These are phyloP conservation scores for Geosmithia morbida DNA, from an alignment of 2,329 filamentous ascomycete genomes.

Conservation along the genomic window DNA sequence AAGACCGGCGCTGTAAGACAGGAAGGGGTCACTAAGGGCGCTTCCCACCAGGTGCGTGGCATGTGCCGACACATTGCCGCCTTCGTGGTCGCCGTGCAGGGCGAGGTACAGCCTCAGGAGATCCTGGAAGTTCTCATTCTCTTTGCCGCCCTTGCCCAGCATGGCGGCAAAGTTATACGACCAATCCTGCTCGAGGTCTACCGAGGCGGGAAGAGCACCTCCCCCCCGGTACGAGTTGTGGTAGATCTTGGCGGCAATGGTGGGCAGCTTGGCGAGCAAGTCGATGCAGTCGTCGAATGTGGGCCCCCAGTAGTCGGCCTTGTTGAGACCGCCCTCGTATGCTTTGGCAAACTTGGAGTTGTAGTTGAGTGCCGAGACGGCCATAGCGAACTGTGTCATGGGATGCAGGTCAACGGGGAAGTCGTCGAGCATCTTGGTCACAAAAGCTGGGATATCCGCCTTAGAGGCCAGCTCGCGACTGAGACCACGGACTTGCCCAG, in stretches of 20 bases:
- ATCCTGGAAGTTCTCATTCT: slow-evolving; percentile 92
- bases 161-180: slow-evolving; percentile 97
- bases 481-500: slow-evolving; percentile 65
- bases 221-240: slow-evolving; percentile 72
- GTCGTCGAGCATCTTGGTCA: slow-evolving; percentile 75
- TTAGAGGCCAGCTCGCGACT: slow-evolving; percentile 81
- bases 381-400: slow-evolving; percentile 96
- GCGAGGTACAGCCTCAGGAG: slow-evolving; percentile 87
- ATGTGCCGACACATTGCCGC: slow-evolving; percentile 93
- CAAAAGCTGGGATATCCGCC: slow-evolving; percentile 66
- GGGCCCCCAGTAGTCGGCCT: slow-evolving; percentile 97
- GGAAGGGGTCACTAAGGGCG: slow-evolving; percentile 85
- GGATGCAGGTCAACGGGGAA: slow-evolving; percentile 88
- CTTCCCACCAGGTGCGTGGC: slow-evolving; percentile 90
- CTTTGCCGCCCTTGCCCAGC: slow-evolving; percentile 75
- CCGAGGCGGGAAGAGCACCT: slow-evolving; percentile 56
- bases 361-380: slow-evolving; percentile 90
- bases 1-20: slow-evolving; percentile 90
- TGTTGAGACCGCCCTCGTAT: slow-evolving; percentile 82
- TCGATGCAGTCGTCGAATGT: slow-evolving; percentile 93
- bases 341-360: slow-evolving; percentile 87
- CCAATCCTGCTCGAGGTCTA: slow-evolving; percentile 86
- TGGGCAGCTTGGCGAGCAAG: slow-evolving; percentile 88
- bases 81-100: slow-evolving; percentile 95
- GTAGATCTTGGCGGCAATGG: slow-evolving; percentile 95